Conservation (phyloP, 768 basidiomycete species). For the Dioszegia hungarica region DNA sequence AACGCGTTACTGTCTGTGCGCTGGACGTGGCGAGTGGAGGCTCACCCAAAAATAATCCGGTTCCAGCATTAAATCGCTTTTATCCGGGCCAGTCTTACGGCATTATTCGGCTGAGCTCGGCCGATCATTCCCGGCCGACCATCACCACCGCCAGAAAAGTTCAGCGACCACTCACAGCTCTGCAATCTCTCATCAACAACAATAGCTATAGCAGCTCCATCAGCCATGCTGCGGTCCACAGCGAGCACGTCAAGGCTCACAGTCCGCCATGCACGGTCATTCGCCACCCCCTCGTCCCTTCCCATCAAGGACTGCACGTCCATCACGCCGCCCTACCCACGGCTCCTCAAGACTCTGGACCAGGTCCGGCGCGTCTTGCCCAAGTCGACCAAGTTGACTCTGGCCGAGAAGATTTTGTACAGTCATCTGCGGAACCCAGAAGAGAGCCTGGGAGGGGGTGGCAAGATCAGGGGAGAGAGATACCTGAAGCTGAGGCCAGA, state of each 20-base stretch:
- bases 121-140: slow-evolving; percentile 2
- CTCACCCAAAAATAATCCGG: not conserved
- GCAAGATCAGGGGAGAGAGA: slow-evolving; percentile 72
- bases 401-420: slow-evolving; percentile 98
- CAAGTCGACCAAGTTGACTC: slow-evolving; percentile 67
- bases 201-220: too few relatives aligned
- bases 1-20: too few relatives aligned
- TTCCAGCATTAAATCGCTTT: not conserved
- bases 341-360: slow-evolving; percentile 65
- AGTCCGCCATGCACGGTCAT: slow-evolving; percentile 12
- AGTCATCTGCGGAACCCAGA: slow-evolving; percentile 80
- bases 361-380: slow-evolving; percentile 64
- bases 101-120: not conserved
- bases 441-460: slow-evolving; percentile 61
- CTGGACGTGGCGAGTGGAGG: not conserved
- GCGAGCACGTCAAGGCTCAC: not conserved
- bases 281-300: slow-evolving; percentile 48
- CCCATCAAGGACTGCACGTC: slow-evolving; percentile 61
- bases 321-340: slow-evolving; percentile 79
- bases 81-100: too few relatives aligned
- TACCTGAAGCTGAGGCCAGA: slow-evolving; percentile 89
- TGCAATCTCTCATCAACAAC: too few relatives aligned
- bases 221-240: not conserved
- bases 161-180: not conserved
- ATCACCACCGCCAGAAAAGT: not conserved